Evolutionary conservation across 2,329 filamentous ascomycete species (phyloP).

Genomic region (Trichoderma sp.): DNA sequence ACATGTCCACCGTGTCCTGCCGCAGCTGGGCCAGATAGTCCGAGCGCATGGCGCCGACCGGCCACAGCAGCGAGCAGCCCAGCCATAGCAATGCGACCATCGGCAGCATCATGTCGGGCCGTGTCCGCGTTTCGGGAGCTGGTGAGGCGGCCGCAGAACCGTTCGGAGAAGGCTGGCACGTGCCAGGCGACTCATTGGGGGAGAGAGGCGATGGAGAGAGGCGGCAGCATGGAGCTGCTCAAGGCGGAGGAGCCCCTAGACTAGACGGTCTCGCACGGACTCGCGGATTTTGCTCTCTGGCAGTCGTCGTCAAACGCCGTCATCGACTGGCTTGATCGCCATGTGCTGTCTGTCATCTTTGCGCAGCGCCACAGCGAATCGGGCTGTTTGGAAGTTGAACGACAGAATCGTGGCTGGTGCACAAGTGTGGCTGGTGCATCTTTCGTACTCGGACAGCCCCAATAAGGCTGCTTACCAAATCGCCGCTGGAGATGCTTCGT

Average conservation of each 20-base stretch:
- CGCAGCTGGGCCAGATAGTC: slow-evolving; percentile 57
- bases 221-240: slow-evolving; percentile 14
- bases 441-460: neutral
- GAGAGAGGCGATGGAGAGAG: neutral
- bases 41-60: slow-evolving; percentile 54
- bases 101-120: slow-evolving; percentile 33
- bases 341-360: slow-evolving; percentile 21
- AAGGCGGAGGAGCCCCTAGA: neutral
- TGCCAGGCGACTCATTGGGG: slow-evolving; percentile 30
- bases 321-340: neutral
- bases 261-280: neutral
- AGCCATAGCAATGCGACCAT: slow-evolving; percentile 28
- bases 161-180: slow-evolving; percentile 26
- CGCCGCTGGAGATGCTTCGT: neutral
- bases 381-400: neutral
- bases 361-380: slow-evolving; percentile 13
- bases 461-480: neutral
- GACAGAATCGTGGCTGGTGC: slow-evolving; percentile 16
- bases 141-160: neutral
- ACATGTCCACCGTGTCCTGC: slow-evolving; percentile 71
- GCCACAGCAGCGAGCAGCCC: slow-evolving; percentile 44
- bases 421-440: neutral
- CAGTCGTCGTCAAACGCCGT: slow-evolving; percentile 11
- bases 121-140: slow-evolving; percentile 22
- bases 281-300: neutral